These are phyloP conservation scores for Ustilago esculenta DNA, from an alignment of 1,284 basidiomycete species.

Conservation along the genomic window DNA sequence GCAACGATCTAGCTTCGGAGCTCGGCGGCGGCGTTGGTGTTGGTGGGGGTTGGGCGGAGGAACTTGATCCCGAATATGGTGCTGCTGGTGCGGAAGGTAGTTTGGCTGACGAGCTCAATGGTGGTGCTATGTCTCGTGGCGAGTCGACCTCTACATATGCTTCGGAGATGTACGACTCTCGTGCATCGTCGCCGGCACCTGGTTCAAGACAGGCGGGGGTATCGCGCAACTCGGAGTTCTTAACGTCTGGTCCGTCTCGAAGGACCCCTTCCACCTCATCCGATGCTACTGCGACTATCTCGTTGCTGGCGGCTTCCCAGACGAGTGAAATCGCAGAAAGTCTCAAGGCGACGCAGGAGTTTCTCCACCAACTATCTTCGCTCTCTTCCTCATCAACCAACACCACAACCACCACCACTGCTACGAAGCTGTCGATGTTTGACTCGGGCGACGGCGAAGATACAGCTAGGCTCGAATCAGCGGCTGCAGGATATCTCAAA, in stretches of 20 bases:
- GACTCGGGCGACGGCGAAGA: slow-evolving; percentile 18
- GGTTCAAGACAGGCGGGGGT: too few species aligned
- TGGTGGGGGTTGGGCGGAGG: slow-evolving; percentile 9
- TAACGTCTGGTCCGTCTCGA: too few species aligned
- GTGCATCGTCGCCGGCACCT: too few species aligned
- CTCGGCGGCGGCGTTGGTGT: background rate
- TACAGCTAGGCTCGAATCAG: slow-evolving; percentile 14
- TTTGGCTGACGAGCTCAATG: too few species aligned
- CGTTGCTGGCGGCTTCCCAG: too few species aligned
- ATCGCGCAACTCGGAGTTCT: background rate
- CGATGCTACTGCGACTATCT: background rate
- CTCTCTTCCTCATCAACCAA: slow-evolving; percentile 8
- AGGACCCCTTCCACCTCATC: background rate
- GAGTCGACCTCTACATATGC: too few species aligned
- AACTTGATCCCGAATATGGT: slow-evolving; percentile 14
- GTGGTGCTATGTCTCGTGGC: too few species aligned
- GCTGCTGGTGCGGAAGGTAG: background rate
- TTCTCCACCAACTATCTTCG: slow-evolving; percentile 3
- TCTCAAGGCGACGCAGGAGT: slow-evolving; percentile 3
- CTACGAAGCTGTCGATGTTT: too few species aligned
- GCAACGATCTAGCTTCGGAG: slow-evolving; percentile 9
- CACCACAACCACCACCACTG: too few species aligned
- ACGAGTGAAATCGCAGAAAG: background rate
- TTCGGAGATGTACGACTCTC: too few species aligned
- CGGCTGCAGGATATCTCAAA: slow-evolving; percentile 20